Evolutionary conservation across 2,329 filamentous ascomycete species (phyloP), one percentile per base, ranked within the genome.

Genomic region (Microthyrium microscopicum): DNA sequence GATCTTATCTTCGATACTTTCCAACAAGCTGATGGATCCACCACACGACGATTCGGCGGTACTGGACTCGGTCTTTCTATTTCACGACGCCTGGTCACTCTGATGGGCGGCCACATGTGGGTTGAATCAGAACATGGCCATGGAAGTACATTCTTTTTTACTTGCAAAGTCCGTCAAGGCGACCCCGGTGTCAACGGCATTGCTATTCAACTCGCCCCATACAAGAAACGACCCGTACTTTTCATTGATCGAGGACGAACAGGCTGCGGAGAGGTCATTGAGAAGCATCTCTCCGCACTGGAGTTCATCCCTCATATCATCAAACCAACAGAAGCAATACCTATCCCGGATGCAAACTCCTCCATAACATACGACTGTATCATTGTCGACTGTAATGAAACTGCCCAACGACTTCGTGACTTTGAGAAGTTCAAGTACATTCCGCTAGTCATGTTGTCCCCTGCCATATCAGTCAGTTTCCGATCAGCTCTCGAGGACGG

Each of bases 1-100:
- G 84, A 93, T 51, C 66, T 95, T 43, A 95, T 98, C 51, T 95
- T 98, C 57, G 89, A 95, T 58, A 95, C 87, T 1, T 95, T 95
- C 73, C 87, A 94, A 55, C 89, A 95, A 60, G 89, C 89, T 15
- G 89, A 95, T 52, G 87, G 87, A 24, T 94, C 85, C 21, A 95
- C 91, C 54, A 95, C 87, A 2, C 73, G 85, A 46, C 89, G 91
- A 52, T 95, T 95, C 53, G 87, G 87, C 46, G 87, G 87, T 46
- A 95, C 89, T 5, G 87, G 87, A 44, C 70, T 95, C 7, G 87
- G 87, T 44, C 60, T 95, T 18, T 94, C 87, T 12, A 95, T 95
- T 49, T 95, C 87, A 19, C 91, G 92, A 61, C 73, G 85, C 44
- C 68, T 95, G 20, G 87, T 95, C 35, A 93, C 85, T 44, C 68